Percentiles rank a stretch among this genome's conserved stretches.
Conservation (phyloP, 805 yeast species). For the Kodamaea fukazawae region DNA sequence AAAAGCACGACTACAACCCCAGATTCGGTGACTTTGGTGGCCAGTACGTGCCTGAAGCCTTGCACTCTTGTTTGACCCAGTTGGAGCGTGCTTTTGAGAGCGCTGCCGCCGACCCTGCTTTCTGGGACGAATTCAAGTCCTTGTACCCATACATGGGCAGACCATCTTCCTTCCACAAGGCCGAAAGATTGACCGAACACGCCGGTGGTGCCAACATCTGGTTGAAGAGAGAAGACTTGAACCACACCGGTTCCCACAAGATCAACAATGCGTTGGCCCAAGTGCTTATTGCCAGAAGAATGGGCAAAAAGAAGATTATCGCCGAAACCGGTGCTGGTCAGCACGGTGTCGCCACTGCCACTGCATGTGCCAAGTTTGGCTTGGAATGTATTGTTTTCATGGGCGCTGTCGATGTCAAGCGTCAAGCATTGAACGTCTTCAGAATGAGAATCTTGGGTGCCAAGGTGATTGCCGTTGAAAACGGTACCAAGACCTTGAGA, state of each 20-base stretch:
- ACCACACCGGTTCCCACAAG: constrained; percentile 87
- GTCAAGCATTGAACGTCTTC: constrained; percentile 97
- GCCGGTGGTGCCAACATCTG: constrained; percentile 93
- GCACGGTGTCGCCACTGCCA: constrained; percentile 91
- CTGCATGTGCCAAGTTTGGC: constrained; percentile 92
- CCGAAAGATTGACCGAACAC: constrained; percentile 82
- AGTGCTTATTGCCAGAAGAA: constrained; percentile 72
- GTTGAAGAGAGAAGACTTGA: constrained; percentile 95
- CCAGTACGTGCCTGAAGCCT: constrained; percentile 96
- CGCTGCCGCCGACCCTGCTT: constrained; percentile 83
- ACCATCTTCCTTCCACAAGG: constrained; percentile 89
- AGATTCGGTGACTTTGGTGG: constrained; percentile 97
- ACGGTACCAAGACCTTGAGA: constrained; percentile 93
- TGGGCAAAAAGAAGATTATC: constrained; percentile 73
- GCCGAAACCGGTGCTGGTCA: constrained; percentile 95
- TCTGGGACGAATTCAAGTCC: constrained; percentile 89
- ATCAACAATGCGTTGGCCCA: constrained; percentile 84
- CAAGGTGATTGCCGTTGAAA: constrained; percentile 85
- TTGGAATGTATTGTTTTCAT: constrained; percentile 89
- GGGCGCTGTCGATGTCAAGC: constrained; percentile 99
- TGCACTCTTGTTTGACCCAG: constrained; percentile 87
- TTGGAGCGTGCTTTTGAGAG: constrained; percentile 83
- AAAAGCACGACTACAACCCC: constrained; percentile 65
- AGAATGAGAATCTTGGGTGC: constrained; percentile 97
- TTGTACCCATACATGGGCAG: constrained; percentile 93